Evolutionary conservation across 768 basidiomycete genomes (phyloP), one percentile per base, ranked within the genome.

Genomic region (Lanmaoa pseudosensibilis): DNA sequence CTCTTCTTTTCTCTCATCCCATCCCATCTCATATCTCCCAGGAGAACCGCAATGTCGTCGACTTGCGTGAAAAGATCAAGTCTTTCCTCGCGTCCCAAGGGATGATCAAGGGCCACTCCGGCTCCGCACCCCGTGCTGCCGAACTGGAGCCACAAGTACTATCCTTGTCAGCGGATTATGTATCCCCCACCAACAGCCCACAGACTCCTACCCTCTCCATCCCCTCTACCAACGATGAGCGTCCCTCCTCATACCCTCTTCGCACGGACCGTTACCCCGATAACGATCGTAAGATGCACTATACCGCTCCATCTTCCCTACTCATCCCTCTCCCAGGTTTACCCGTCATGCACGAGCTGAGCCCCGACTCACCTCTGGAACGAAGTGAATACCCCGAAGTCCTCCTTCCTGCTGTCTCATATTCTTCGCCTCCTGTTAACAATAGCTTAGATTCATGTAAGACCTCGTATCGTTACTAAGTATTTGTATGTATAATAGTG

Each of bases 51-150:
- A 86, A 84, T 58, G 88, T 91, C 4, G 67, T 80, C 36, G 81
- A 83, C 57, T 75, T 90, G 39, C 80, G 90, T 52, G 88, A 90
- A 63, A 88, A 84, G 74, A 92, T 91, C 67, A 92, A 92, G 74
- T 73, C 75, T 1, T 89, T 90, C 65, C 79, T 92, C 23, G 88
- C 88, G 0, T 82, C 88, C 0, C 88, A 92, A 69, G 90, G 90
- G 46, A 90, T 92, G 88, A 92, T 93, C 73, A 92, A 92, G 73
- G 91, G 91, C 30, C 90, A 92, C 65, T 87, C 90, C 19, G 87
- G 87, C 54, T 75, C 86, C 27, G 85, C 83, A 2, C 78, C 86
- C 19, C 84, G 86, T 43, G 72, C 76, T 21, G 65, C 76, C 36
- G 86, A 86, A 2, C 80, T 80, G 18, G 84, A 83, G 34, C 80